Evolutionary conservation across 2,329 filamentous ascomycete genomes (phyloP), one percentile per base, ranked within the genome.

Genomic region (Emericellopsis cladophorae): DNA sequence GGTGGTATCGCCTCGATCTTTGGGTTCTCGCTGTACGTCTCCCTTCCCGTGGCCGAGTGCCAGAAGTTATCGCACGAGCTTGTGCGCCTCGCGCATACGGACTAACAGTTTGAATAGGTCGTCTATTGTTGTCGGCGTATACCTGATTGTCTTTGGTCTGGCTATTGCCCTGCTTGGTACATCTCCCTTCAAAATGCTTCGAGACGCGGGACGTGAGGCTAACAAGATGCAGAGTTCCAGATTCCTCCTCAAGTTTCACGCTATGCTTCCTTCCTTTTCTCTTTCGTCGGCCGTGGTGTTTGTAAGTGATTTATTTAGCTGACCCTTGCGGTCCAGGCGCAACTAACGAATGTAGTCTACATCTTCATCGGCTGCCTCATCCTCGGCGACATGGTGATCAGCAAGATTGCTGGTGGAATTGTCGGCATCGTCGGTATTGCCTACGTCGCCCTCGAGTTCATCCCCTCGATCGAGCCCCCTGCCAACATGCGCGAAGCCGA

Each of bases 221-320:
- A 46, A 60, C 48, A 41, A 31, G 10, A 31, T 10, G 31, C 53
- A 72, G 92, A 98, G 65, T 94, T 96, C 68, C 84, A 95, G 64
- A 90, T 95, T 52, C 90, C 92, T 39, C 86, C 89, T 44, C 89
- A 95, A 60, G 74, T 95, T 41, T 83, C 88, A 44, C 82, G 87
- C 66, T 95, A 96, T 69, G 90, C 88, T 41, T 94, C 87, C 10
- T 98, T 98, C 72, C 81, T 96, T 64, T 96, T 96, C 72, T 94
- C 86, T 43, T 96, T 98, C 73, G 67, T 96, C 51, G 92, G 92
- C 46, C 88, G 92, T 58, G 92, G 92, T 64, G 72, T 87, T 60
- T 96, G 89, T 95, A 78, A 66, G 87, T 79, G 6, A 4, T 29
- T 9, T 29, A 26, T 10, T 26, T 4, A n/a, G n/a, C n/a, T 14